Evolutionary conservation across 163 green algal species (phyloP).

Genomic region (Chlamydomonas reinhardtii): DNA sequence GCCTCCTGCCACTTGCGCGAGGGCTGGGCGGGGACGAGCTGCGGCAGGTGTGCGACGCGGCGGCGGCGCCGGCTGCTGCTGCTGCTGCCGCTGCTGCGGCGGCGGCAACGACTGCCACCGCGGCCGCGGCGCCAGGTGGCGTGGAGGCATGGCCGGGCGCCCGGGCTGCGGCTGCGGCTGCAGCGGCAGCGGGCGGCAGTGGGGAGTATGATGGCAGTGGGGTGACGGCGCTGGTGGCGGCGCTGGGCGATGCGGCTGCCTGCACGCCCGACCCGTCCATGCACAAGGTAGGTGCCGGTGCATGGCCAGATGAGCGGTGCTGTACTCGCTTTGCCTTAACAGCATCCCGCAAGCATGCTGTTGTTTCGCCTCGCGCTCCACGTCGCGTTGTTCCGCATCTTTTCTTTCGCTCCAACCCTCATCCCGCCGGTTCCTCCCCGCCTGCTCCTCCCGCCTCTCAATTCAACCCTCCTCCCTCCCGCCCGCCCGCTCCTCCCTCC

Average conservation of each 20-base stretch:
- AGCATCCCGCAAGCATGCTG: no score
- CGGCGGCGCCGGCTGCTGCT: neutral
- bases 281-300: slow-evolving; percentile 1
- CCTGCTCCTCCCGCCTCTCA: no score
- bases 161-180: neutral
- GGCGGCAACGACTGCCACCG: neutral
- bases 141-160: no score
- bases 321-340: no score
- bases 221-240: slow-evolving; percentile 4
- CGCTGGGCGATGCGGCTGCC: neutral
- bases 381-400: no score
- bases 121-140: no score
- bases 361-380: no score
- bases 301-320: no score
- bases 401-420: no score
- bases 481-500: neutral
- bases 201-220: neutral
- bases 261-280: neutral
- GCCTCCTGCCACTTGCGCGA: neutral
- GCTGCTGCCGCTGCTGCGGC: neutral
- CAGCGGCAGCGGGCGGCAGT: neutral
- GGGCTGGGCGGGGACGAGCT: neutral
- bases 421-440: no score
- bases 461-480: no score
- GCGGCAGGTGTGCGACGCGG: neutral